Evolutionary conservation across 768 basidiomycete species (phyloP).

Genomic region (Kwoniella pini): DNA sequence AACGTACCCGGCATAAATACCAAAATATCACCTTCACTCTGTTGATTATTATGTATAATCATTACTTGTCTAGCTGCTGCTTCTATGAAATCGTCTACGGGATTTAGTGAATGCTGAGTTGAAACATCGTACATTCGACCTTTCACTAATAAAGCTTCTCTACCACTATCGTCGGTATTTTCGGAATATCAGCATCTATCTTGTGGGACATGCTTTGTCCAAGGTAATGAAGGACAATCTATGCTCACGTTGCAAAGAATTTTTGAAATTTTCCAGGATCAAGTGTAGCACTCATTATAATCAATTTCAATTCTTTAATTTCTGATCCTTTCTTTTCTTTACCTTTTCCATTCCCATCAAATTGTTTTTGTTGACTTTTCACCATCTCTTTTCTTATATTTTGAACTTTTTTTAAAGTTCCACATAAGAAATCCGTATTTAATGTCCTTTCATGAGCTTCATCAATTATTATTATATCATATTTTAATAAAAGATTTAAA

Average conservation of each 20-base stretch:
- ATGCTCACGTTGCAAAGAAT: conserved; percentile 77
- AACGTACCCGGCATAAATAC: conserved; percentile 82
- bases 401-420: conserved; percentile 82
- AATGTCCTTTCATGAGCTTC: conserved; percentile 97
- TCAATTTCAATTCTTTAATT: conserved; percentile 74
- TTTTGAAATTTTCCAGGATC: conserved; percentile 91
- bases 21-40: conserved; percentile 73
- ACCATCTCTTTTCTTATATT: conserved; percentile 61
- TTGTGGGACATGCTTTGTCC: not conserved
- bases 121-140: conserved; percentile 91
- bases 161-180: conserved; percentile 16
- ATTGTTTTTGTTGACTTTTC: conserved; percentile 21
- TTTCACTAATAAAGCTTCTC: conserved; percentile 75
- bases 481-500: conserved; percentile 64
- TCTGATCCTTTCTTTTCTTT: conserved; percentile 18
- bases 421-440: conserved; percentile 88
- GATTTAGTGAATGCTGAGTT: conserved; percentile 68
- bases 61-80: conserved; percentile 87
- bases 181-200: conserved; percentile 9
- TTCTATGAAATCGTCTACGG: conserved; percentile 81
- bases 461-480: conserved; percentile 87
- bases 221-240: conserved; percentile 6
- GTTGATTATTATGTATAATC: conserved; percentile 77
- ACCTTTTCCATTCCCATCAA: conserved; percentile 4
- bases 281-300: conserved; percentile 97